Evolutionary conservation across 2,329 filamentous ascomycete genomes (phyloP).

Genomic region (Trichophyton equinum): DNA sequence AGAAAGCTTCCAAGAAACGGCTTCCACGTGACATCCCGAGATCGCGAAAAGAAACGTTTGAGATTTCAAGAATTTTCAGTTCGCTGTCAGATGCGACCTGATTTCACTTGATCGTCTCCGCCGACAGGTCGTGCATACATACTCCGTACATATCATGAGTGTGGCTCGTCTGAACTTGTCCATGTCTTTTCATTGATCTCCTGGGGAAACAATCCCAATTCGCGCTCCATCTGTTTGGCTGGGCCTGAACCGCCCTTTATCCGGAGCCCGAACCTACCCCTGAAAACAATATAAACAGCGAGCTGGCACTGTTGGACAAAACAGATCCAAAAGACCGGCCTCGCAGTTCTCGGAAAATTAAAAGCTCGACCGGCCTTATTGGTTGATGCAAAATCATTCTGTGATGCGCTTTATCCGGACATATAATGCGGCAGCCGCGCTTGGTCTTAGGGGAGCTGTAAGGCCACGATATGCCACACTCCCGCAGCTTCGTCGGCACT

Average conservation of each 20-base stretch:
- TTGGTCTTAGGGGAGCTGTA: slow-evolving; percentile 5
- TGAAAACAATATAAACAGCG: not conserved
- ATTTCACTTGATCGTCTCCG: not conserved
- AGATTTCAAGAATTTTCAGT: not conserved
- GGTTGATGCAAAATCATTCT: not conserved
- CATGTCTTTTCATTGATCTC: not conserved
- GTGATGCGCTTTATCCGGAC: slow-evolving; percentile 8
- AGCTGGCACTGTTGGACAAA: not conserved
- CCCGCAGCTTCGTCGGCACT: slow-evolving; percentile 5
- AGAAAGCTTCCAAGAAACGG: not conserved
- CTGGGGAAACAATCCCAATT: not conserved
- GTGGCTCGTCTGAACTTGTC: not conserved
- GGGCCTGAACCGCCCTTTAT: not conserved
- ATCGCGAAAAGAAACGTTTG: not conserved
- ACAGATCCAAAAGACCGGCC: not conserved
- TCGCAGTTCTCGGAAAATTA: not conserved
- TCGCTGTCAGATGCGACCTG: not conserved
- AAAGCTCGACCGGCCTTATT: not conserved
- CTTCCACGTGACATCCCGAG: not conserved
- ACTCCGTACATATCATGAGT: not conserved
- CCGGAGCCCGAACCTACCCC: not conserved
- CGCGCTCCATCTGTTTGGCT: not conserved
- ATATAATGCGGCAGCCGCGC: slow-evolving; percentile 2
- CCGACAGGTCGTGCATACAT: not conserved
- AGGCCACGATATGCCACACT: slow-evolving; percentile 7